Conservation (phyloP, 768 basidiomycete species). For the Pleurotus djamor region DNA sequence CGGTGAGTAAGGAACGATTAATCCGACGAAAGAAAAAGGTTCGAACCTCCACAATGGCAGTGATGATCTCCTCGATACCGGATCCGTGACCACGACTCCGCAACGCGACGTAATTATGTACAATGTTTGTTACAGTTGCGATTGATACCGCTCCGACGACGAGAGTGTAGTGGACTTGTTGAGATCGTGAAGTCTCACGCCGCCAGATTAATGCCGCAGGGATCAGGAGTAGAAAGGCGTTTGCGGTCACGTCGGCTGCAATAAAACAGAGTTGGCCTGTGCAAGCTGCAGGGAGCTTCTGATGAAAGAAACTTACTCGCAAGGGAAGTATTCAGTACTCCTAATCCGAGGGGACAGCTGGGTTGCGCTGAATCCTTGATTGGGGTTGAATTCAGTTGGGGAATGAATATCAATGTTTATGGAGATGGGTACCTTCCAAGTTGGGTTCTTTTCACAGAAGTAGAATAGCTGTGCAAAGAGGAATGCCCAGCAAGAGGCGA, state of each 20-base stretch:
- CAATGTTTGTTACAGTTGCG: constrained; percentile 31
- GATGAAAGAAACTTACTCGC: constrained; percentile 31
- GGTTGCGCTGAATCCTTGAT: constrained; percentile 26
- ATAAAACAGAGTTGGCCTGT: background rate
- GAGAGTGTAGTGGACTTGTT: constrained; percentile 34
- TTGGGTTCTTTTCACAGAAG: constrained; percentile 24
- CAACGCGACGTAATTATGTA: constrained; percentile 31
- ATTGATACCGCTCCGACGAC: constrained; percentile 42
- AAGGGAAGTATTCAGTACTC: constrained; percentile 43
- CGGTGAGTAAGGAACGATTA: background rate
- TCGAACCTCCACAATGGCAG: constrained; percentile 34
- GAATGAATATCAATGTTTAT: no score
- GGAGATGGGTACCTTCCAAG: constrained; percentile 16
- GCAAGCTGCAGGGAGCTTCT: background rate
- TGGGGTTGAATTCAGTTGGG: no score
- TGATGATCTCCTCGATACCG: constrained; percentile 15
- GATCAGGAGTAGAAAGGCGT: constrained; percentile 36
- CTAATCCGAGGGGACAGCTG: constrained; percentile 35
- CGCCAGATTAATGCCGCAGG: constrained; percentile 39
- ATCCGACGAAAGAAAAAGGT: background rate
- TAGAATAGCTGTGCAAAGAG: constrained; percentile 33
- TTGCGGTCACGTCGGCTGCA: constrained; percentile 36
- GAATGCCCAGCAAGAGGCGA: constrained; percentile 19
- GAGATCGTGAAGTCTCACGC: constrained; percentile 25
- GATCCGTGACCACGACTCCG: constrained; percentile 11